Conservation (phyloP, 768 basidiomycete genomes). For the Tremella fuciformis region DNA sequence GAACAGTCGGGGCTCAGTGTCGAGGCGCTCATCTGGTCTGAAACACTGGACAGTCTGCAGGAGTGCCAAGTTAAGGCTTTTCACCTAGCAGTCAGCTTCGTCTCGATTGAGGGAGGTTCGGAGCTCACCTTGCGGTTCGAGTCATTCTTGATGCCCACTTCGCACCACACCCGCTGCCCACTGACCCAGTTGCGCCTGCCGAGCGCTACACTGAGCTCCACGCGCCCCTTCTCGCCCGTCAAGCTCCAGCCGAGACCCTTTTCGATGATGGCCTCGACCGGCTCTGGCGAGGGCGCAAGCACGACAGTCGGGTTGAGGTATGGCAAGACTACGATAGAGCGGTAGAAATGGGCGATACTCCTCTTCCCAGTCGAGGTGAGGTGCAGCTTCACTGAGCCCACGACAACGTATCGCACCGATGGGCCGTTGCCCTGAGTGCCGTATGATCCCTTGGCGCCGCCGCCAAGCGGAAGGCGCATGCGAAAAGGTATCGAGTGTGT, state of each 20-base stretch:
- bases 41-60: constrained; percentile 67
- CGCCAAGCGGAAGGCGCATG: constrained; percentile 63
- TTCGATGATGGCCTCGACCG: constrained; percentile 61
- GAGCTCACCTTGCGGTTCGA: constrained; percentile 59
- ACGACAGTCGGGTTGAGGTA: constrained; percentile 63
- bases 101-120: constrained; percentile 3
- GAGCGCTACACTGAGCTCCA: constrained; percentile 65
- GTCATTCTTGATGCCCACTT: constrained; percentile 65
- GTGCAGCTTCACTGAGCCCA: constrained; percentile 76
- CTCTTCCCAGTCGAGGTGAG: constrained; percentile 61
- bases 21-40: constrained; percentile 58
- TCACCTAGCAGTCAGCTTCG: constrained; percentile 55
- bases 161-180: constrained; percentile 71
- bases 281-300: constrained; percentile 62
- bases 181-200: constrained; percentile 76
- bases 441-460: constrained; percentile 61
- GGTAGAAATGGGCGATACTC: constrained; percentile 86
- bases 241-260: constrained; percentile 58
- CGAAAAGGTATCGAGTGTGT: constrained; percentile 69
- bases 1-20: constrained; percentile 25
- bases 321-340: constrained; percentile 76
- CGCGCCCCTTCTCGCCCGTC: constrained; percentile 64
- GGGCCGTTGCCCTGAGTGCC: constrained; percentile 60
- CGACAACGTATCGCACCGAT: constrained; percentile 71
- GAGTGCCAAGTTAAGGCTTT: constrained; percentile 63